Evolutionary conservation across 2,329 filamentous ascomycete genomes (phyloP).

Genomic region (Alternaria incomplexa): DNA sequence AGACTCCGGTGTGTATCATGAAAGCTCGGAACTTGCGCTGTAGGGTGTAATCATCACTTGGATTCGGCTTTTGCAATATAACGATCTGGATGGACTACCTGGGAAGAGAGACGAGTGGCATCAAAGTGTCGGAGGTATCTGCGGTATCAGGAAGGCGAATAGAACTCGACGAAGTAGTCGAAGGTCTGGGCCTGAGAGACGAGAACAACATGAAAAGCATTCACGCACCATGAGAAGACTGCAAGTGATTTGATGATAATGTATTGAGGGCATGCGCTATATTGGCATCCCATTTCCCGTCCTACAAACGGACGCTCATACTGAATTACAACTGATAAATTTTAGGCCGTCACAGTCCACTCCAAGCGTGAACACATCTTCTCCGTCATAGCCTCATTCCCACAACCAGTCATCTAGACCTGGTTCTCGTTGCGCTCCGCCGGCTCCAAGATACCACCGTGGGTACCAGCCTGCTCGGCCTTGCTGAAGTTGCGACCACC

Average conservation of each 20-base stretch:
- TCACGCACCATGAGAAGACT: background rate
- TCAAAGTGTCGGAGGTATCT: background rate
- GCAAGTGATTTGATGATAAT: background rate
- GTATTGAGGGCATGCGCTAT: background rate
- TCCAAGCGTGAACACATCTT: background rate
- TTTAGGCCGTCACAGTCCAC: background rate
- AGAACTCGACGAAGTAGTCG: background rate
- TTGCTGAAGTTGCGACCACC: constrained; percentile 44
- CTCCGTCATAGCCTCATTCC: background rate
- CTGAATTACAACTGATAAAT: constrained; percentile 1
- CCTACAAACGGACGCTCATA: background rate
- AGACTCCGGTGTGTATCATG: background rate
- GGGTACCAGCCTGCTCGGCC: constrained; percentile 34
- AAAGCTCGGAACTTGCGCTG: background rate
- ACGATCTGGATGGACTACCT: background rate
- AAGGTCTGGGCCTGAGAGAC: background rate
- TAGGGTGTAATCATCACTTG: background rate
- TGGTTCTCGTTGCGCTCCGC: constrained; percentile 32
- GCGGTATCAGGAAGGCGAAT: background rate
- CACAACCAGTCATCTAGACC: constrained; percentile 14
- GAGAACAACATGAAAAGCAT: background rate
- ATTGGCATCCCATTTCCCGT: background rate
- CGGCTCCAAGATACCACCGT: constrained; percentile 28
- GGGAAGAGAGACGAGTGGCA: background rate
- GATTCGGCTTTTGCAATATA: background rate